These are phyloP conservation scores for Bruguiera hainesii DNA, from an alignment of 441 rosid genomes.

Conservation along the genomic window DNA sequence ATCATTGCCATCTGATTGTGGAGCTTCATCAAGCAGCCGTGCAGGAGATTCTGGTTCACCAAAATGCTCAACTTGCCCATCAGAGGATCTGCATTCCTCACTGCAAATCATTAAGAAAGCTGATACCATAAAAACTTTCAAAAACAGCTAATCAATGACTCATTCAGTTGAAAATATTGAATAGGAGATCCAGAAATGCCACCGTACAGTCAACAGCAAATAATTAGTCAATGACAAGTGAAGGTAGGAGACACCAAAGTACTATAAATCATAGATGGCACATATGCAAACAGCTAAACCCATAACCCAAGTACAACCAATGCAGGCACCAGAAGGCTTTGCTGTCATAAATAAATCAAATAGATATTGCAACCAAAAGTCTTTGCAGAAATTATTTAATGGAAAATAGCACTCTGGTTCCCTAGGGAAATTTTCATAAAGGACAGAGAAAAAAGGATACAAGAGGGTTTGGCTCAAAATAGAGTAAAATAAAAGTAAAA, in stretches of 20 bases:
- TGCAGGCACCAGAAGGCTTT: too few relatives aligned
- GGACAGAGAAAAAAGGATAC: too few relatives aligned
- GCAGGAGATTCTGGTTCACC: constrained; percentile 39
- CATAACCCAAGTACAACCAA: background rate
- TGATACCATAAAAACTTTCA: background rate
- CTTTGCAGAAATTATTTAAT: too few relatives aligned
- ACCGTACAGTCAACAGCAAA: background rate
- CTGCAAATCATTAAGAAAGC: constrained; percentile 20
- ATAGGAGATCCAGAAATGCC: background rate
- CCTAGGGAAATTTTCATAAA: too few relatives aligned
- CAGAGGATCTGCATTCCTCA: constrained; percentile 33
- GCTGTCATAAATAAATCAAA: too few relatives aligned
- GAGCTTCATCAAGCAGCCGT: constrained; percentile 30
- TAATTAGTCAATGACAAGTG: background rate
- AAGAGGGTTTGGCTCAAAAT: too few relatives aligned
- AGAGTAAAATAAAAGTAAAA: too few relatives aligned
- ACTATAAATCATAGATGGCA: background rate
- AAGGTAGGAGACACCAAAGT: background rate
- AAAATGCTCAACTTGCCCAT: constrained; percentile 38
- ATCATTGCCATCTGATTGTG: constrained; percentile 24
- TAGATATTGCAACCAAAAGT: too few relatives aligned
- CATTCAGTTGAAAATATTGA: background rate
- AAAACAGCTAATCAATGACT: background rate
- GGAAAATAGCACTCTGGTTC: too few relatives aligned
- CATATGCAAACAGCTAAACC: background rate